Evolutionary conservation across 2,329 filamentous ascomycete genomes (phyloP), one percentile per base, ranked within the genome.

Genomic region (Paracoccidioides lutzii): DNA sequence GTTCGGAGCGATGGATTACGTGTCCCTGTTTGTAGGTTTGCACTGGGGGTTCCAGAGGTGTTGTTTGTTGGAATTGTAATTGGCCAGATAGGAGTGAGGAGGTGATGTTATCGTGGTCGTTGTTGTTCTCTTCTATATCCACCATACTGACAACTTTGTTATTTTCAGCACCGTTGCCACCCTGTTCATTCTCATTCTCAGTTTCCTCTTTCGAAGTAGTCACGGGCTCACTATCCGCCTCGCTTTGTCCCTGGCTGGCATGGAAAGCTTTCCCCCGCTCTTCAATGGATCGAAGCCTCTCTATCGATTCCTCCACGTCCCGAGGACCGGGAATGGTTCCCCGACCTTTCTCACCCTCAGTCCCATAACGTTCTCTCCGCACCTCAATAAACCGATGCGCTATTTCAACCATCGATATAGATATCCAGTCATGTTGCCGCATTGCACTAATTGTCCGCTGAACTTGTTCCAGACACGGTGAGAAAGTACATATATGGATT

Each of bases 381-480:
- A 95, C 84, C 63, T 94, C 87, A 53, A 96, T 79, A 3, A 85
- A 83, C 62, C 82, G 83, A 64, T 95, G 84, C 9, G 82, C 77
- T 9, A 98, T 81, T 71, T 96, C 93, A 0, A 95, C 87, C 88
- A 95, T 96, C 62, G 88, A 83, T 60, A 97, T 94, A 57, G 91
- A 86, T 8, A 90, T 80, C 93, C 93, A 98, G 54, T 88, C 89
- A 5, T 90, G 75, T 41, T 83, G 80, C 54, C 91, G 84, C 70
- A 98, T 79, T 10, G 82, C 81, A 9, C 87, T 85, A 54, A 95
- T 84, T 0, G 93, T 97, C 55, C 84, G 82, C 54, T 87, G 89
- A 28, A 94, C 91, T 74, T 98, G 93, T 72, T 98, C 93, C 61
- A 98, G 94, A 71, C 93, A 98, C 0, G 93, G 93, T 1, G 87